These are phyloP conservation scores for Candida endomychidarum DNA, from an alignment of 805 yeast species.

Conservation along the genomic window DNA sequence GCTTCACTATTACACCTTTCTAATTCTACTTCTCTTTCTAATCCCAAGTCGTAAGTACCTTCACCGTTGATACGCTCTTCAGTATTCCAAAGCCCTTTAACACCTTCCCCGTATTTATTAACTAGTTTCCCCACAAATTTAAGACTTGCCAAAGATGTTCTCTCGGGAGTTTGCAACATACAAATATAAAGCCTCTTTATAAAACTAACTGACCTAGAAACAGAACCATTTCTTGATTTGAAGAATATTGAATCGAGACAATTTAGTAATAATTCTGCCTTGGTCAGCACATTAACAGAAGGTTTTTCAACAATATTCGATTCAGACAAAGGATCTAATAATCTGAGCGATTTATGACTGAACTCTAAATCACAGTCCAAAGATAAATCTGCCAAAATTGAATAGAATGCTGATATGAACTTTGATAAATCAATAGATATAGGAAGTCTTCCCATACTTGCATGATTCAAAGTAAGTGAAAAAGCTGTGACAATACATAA, in stretches of 20 bases:
- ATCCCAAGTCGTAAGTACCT: conserved; percentile 51
- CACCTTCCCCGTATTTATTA: conserved; percentile 64
- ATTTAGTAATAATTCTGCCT: conserved; percentile 76
- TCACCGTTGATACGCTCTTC: conserved; percentile 90
- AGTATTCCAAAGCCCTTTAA: conserved; percentile 76
- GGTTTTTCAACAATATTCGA: conserved; percentile 50
- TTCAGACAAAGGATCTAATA: conserved; percentile 69
- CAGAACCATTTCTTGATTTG: conserved; percentile 66
- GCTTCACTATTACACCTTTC: conserved; percentile 83
- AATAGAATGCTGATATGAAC: conserved; percentile 75
- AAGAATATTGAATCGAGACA: conserved; percentile 82
- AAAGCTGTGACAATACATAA: conserved; percentile 89
- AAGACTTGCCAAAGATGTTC: conserved; percentile 73
- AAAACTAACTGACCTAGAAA: conserved; percentile 72
- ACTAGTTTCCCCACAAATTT: conserved; percentile 76
- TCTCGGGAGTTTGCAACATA: conserved; percentile 79
- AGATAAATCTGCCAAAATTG: conserved; percentile 63
- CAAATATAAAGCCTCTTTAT: conserved; percentile 74
- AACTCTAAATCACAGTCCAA: conserved; percentile 84
- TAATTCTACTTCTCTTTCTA: conserved; percentile 55
- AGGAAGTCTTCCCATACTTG: conserved; percentile 56
- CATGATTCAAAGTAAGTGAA: conserved; percentile 75
- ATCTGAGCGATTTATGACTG: conserved; percentile 74
- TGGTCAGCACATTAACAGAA: conserved; percentile 82
- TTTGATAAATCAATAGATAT: conserved; percentile 69